Conservation (phyloP, 352 stramenopile species). For the Pythium guiyangense region DNA sequence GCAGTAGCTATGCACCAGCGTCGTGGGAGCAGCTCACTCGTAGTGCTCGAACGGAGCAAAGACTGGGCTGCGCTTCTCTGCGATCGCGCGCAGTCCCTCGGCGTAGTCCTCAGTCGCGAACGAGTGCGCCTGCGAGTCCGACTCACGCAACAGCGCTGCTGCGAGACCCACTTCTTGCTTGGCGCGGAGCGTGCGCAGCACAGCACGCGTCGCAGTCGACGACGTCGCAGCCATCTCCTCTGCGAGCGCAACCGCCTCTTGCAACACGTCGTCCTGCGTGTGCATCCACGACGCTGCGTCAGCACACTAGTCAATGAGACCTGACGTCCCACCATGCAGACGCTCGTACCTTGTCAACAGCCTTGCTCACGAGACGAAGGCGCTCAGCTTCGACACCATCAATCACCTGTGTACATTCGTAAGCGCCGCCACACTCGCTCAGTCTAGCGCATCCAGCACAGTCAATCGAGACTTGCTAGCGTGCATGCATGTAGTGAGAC, state of each 20-base stretch:
- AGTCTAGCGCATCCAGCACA: not conserved
- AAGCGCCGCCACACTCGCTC: not conserved
- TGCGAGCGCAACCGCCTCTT: constrained; percentile 50
- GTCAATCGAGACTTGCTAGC: not conserved
- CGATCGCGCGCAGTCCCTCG: constrained; percentile 74
- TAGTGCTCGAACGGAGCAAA: constrained; percentile 54
- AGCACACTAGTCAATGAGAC: not conserved
- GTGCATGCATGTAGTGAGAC: no score
- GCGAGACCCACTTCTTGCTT: constrained; percentile 66
- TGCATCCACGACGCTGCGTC: not conserved
- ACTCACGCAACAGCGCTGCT: constrained; percentile 59
- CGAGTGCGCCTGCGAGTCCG: constrained; percentile 74
- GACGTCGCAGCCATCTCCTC: constrained; percentile 51
- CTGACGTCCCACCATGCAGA: no score
- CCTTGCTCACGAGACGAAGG: constrained; percentile 48
- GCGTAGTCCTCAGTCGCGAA: constrained; percentile 77
- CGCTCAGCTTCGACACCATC: constrained; percentile 51
- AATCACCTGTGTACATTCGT: constrained; percentile 30
- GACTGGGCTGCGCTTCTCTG: constrained; percentile 45
- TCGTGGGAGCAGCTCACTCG: constrained; percentile 8
- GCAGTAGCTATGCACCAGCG: not conserved
- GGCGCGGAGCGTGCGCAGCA: constrained; percentile 61
- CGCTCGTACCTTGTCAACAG: constrained; percentile 23
- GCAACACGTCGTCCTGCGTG: constrained; percentile 31
- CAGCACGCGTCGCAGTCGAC: constrained; percentile 60